phyloP scores from a whole-genome alignment of 495 filamentous ascomycete genomes.

The Saxophila tyrrhenica region DNA sequence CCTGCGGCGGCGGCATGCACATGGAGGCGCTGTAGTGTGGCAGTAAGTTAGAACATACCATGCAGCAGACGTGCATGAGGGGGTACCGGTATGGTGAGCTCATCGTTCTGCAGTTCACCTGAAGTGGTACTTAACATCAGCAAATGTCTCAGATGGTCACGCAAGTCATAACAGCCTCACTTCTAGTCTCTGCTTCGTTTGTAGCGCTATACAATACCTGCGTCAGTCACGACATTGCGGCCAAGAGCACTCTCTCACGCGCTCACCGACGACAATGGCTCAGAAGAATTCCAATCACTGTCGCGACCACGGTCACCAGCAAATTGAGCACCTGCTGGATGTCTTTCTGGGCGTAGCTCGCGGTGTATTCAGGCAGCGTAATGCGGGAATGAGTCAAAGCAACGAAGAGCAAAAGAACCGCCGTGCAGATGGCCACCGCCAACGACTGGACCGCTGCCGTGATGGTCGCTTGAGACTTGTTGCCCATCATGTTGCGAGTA shows the following conservation, averaged over 20 bases:
- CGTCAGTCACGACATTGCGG: background rate
- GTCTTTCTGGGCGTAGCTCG: background rate
- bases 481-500: background rate
- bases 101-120: background rate
- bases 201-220: background rate
- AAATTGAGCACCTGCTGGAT: background rate
- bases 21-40: background rate
- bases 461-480: background rate
- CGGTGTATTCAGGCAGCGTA: background rate
- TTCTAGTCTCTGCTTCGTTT: background rate
- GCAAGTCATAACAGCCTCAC: no score
- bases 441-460: background rate
- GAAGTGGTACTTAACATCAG: no score
- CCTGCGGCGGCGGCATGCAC: background rate
- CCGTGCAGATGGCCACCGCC: background rate
- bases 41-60: no score
- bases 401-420: background rate
- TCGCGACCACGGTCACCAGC: background rate
- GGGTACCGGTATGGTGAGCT: background rate
- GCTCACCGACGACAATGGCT: background rate
- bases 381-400: background rate
- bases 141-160: no score
- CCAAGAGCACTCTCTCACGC: background rate
- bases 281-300: background rate
- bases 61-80: background rate